These are phyloP conservation scores for Phytophthora citrophthora DNA, from an alignment of 352 stramenopile species.

Conservation along the genomic window DNA sequence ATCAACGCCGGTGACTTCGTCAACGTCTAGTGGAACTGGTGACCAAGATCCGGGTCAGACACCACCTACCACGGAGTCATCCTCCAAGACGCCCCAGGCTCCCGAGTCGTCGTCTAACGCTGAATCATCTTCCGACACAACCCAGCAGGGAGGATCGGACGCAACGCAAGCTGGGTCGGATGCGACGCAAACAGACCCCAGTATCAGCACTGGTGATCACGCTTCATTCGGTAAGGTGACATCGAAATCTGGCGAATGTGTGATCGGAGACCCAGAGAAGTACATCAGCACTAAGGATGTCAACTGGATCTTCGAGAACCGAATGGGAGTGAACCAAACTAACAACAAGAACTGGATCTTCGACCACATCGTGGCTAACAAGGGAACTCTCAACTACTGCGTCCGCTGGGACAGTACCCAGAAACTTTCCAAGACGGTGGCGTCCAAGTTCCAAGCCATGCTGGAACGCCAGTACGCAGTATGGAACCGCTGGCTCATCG, in stretches of 20 bases:
- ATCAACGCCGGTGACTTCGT: background rate
- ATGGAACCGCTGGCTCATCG: conserved; percentile 47
- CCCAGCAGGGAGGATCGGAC: background rate
- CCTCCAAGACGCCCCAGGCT: conserved; percentile 9
- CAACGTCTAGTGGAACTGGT: conserved; percentile 7
- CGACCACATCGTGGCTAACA: conserved; percentile 48
- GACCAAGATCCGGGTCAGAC: conserved; percentile 10
- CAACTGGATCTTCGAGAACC: conserved; percentile 27
- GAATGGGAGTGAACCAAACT: conserved; percentile 32
- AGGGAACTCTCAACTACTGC: conserved; percentile 52
- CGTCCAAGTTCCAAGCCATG: conserved; percentile 46
- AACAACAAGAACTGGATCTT: conserved; percentile 47
- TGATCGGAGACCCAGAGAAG: conserved; percentile 27
- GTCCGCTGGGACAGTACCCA: conserved; percentile 45
- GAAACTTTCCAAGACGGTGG: conserved; percentile 39
- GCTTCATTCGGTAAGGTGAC: conserved; percentile 32
- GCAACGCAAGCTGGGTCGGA: conserved; percentile 14
- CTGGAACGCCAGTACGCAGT: conserved; percentile 40
- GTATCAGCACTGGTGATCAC: conserved; percentile 24
- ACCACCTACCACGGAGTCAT: conserved; percentile 17
- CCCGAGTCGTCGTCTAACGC: conserved; percentile 9
- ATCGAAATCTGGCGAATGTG: conserved; percentile 31
- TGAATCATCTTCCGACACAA: conserved; percentile 1
- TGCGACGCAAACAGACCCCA: conserved; percentile 8
- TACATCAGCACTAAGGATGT: conserved; percentile 28